phyloP scores from a whole-genome alignment of 306 rosid species.

The Parietaria judaica region DNA sequence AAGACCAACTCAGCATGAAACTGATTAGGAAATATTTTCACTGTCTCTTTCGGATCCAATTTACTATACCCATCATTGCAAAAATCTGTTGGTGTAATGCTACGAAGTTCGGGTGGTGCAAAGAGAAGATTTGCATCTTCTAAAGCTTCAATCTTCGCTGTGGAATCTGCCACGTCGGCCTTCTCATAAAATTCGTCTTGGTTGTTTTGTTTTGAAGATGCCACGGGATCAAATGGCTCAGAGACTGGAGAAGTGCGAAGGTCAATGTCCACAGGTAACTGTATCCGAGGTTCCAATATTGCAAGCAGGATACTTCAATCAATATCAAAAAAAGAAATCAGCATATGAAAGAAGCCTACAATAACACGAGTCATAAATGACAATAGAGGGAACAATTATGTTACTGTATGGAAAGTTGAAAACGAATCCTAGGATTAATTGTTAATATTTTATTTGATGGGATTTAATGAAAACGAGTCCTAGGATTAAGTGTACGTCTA shows the following conservation, averaged over 20 bases:
- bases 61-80: slow-evolving; percentile 36
- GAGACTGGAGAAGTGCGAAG: slow-evolving; percentile 39
- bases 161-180: slow-evolving; percentile 43
- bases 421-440: no score
- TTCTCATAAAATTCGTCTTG: slow-evolving; percentile 65
- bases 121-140: slow-evolving; percentile 68
- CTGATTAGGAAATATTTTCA: slow-evolving; percentile 28
- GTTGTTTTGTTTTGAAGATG: slow-evolving; percentile 40
- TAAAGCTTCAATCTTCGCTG: slow-evolving; percentile 38
- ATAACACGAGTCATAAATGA: neutral
- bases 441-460: no score
- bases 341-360: neutral
- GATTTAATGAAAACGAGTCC: no score
- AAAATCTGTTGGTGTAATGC: slow-evolving; percentile 38
- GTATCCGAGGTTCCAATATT: slow-evolving; percentile 84
- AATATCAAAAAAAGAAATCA: neutral
- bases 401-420: no score
- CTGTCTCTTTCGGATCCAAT: slow-evolving; percentile 40
- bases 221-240: slow-evolving; percentile 41
- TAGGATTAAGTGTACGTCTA: no score
- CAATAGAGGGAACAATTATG: no score
- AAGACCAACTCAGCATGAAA: slow-evolving; percentile 36
- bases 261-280: slow-evolving; percentile 80
- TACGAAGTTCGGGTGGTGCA: slow-evolving; percentile 58
- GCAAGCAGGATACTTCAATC: slow-evolving; percentile 75